Percentiles rank a stretch among this genome's conserved stretches.
phyloP scores from a whole-genome alignment of 129 eudicot genomes.

The Helichrysum umbraculigerum region DNA sequence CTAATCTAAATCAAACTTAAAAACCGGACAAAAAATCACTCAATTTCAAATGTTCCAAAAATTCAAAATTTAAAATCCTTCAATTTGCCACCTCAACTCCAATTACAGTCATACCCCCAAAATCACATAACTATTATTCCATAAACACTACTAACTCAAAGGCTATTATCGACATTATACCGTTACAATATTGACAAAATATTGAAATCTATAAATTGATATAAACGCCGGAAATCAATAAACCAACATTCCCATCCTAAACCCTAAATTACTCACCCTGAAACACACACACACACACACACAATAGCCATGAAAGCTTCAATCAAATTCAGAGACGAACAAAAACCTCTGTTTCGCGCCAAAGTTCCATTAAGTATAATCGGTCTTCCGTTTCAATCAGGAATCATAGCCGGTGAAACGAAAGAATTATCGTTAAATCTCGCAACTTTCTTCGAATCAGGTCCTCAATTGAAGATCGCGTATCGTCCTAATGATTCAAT shows the following conservation, averaged over 20 bases:
- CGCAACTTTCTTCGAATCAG: constrained; percentile 63
- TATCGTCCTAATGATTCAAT: constrained; percentile 76
- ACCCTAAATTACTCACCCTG: constrained; percentile 1
- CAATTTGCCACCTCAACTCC: constrained; percentile 8
- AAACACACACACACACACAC: constrained; percentile 21
- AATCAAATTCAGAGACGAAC: constrained; percentile 76
- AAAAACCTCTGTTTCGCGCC: constrained; percentile 71
- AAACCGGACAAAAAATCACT: not conserved
- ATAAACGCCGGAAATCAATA: constrained; percentile 19
- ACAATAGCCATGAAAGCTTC: constrained; percentile 75
- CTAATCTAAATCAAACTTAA: not conserved
- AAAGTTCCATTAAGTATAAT: constrained; percentile 61
- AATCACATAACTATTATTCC: too few species aligned
- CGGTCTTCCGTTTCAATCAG: constrained; percentile 75
- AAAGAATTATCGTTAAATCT: constrained; percentile 72
- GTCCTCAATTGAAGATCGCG: constrained; percentile 63
- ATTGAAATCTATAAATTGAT: constrained; percentile 20
- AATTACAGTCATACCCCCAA: constrained; percentile 22
- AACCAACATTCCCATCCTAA: not conserved
- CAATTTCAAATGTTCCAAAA: not conserved
- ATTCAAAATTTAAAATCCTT: constrained; percentile 6
- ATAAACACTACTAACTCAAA: not conserved
- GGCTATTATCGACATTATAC: not conserved
- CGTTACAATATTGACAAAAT: constrained; percentile 13
- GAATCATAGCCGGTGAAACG: constrained; percentile 71